Evolutionary conservation across 2,329 filamentous ascomycete genomes (phyloP).

Genomic region (Pseudogymnoascus sp.): DNA sequence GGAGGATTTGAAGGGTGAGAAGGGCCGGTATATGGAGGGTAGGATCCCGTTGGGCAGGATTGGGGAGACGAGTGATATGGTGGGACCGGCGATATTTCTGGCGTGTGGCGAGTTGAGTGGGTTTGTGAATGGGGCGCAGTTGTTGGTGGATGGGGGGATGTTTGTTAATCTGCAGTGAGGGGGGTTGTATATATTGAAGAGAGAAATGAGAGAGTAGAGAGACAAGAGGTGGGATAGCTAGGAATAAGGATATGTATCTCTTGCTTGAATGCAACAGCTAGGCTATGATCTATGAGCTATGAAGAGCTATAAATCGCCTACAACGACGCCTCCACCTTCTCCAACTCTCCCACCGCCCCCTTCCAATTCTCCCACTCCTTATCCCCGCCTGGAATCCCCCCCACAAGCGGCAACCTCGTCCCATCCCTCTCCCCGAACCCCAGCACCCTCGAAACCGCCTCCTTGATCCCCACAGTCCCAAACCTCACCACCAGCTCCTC

Average conservation of each 20-base stretch:
- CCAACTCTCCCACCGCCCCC: constrained; percentile 25
- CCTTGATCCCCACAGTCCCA: constrained; percentile 59
- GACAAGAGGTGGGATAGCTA: not conserved
- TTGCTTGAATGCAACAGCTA: not conserved
- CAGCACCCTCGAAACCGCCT: constrained; percentile 51
- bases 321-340: constrained; percentile 23
- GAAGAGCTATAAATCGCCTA: not conserved
- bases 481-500: constrained; percentile 54
- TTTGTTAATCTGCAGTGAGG: constrained; percentile 77
- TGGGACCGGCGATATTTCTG: constrained; percentile 77
- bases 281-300: not conserved
- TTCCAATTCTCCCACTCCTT: constrained; percentile 44
- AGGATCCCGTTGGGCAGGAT: constrained; percentile 71
- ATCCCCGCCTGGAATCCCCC: constrained; percentile 45
- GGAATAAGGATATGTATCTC: not conserved
- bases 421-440: constrained; percentile 52
- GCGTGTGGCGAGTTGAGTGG: constrained; percentile 70
- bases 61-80: constrained; percentile 66
- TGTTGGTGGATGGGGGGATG: constrained; percentile 79
- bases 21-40: constrained; percentile 71
- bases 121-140: constrained; percentile 74
- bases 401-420: constrained; percentile 49
- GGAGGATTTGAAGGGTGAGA: constrained; percentile 65
- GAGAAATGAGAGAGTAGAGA: not conserved
- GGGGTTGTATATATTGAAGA: no score